Evolutionary conservation across 805 yeast species (phyloP).

Genomic region (Saccharomycopsis babjevae): DNA sequence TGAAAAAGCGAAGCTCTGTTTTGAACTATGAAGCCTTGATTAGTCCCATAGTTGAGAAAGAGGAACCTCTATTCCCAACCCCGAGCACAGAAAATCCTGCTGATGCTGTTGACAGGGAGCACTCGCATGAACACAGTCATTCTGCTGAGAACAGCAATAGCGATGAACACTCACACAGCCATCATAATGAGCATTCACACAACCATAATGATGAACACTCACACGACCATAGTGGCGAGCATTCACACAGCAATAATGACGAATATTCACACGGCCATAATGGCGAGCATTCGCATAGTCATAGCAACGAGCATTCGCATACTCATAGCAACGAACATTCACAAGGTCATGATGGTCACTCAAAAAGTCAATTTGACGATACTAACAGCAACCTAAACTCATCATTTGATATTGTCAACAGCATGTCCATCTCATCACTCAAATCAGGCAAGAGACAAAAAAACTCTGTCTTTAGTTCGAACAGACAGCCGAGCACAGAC

Average conservation of each 20-base stretch:
- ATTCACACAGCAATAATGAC: not conserved
- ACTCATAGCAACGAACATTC: too few relatives aligned
- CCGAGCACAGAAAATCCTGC: not conserved
- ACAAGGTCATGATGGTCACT: not conserved
- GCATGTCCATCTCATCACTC: too few relatives aligned
- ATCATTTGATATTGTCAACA: too few relatives aligned
- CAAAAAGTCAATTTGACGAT: not conserved
- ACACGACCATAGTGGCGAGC: too few relatives aligned
- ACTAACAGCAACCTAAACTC: not conserved
- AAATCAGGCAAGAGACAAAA: not conserved
- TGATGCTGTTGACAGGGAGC: not conserved
- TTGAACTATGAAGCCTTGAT: constrained; percentile 9
- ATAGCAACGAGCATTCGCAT: not conserved
- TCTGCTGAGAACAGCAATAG: too few relatives aligned
- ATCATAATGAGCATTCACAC: too few relatives aligned
- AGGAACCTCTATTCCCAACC: constrained; percentile 11
- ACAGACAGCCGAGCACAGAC: not conserved
- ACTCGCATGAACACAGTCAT: not conserved
- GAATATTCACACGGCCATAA: not conserved
- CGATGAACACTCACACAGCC: too few relatives aligned
- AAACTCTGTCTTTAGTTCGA: not conserved
- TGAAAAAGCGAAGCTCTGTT: not conserved
- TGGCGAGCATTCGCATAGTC: too few relatives aligned
- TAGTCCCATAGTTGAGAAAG: constrained; percentile 17
- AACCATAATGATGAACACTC: not conserved